phyloP scores from a whole-genome alignment of 2,329 filamentous ascomycete species.

The Rhynchosporium agropyri region DNA sequence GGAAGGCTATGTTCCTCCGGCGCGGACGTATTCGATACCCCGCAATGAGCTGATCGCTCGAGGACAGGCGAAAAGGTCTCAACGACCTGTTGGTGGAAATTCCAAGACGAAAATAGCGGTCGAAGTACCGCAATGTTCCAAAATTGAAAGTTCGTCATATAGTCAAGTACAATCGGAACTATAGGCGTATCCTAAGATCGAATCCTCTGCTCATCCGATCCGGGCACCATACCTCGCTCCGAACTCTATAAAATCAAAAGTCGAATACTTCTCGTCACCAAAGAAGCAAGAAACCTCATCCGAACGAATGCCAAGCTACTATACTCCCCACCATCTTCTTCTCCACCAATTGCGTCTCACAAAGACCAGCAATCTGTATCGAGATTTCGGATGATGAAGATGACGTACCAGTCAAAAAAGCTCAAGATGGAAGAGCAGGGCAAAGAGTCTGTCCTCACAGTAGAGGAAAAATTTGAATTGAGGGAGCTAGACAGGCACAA shows the following conservation, averaged over 20 bases:
- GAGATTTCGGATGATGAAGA: conserved; percentile 5
- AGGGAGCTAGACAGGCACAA: background rate
- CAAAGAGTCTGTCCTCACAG: background rate
- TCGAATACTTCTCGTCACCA: background rate
- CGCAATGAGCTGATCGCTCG: background rate
- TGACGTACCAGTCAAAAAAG: background rate
- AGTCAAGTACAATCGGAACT: background rate
- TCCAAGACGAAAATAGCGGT: background rate
- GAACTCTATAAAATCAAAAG: background rate
- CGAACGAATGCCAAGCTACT: background rate
- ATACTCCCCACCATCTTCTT: conserved; percentile 9
- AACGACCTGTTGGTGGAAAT: background rate
- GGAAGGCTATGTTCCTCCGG: background rate
- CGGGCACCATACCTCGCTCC: background rate
- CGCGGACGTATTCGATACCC: background rate
- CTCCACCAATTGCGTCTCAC: background rate
- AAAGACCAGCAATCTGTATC: conserved; percentile 7
- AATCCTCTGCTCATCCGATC: background rate
- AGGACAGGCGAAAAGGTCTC: background rate
- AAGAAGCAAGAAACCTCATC: background rate
- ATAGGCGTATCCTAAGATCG: background rate
- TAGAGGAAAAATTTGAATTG: conserved; percentile 4
- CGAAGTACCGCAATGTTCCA: background rate
- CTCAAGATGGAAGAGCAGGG: background rate
- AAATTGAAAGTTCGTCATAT: background rate